phyloP scores from a whole-genome alignment of 192 early-diverging fungal species.

The Paraglomus occultum region DNA sequence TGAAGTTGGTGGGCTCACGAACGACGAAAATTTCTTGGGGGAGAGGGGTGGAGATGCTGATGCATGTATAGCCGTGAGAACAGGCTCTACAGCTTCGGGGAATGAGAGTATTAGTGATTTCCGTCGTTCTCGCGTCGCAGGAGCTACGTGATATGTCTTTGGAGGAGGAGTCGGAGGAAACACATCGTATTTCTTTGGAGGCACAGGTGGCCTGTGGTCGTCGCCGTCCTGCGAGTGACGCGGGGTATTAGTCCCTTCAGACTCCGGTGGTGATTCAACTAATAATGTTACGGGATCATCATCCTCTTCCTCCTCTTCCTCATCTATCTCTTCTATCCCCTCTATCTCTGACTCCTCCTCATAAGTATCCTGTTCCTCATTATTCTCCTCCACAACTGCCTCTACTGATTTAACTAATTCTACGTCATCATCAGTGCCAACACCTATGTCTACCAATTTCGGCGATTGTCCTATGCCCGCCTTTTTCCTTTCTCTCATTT shows the following conservation, averaged over 20 bases:
- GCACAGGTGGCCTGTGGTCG: too few species aligned
- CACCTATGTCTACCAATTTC: slow-evolving; percentile 23
- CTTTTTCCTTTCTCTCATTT: slow-evolving; percentile 25
- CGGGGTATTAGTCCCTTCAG: too few species aligned
- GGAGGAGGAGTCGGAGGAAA: slow-evolving; percentile 13
- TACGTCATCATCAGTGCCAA: slow-evolving; percentile 28
- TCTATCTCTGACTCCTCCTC: background rate
- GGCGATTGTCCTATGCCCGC: background rate
- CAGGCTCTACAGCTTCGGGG: slow-evolving; percentile 27
- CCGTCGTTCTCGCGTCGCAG: slow-evolving; percentile 23
- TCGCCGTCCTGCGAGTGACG: too few species aligned
- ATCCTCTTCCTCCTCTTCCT: background rate
- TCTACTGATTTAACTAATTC: background rate
- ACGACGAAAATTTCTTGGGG: slow-evolving; percentile 28
- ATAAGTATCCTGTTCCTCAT: slow-evolving; percentile 12
- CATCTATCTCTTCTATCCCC: background rate
- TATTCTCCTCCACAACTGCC: slow-evolving; percentile 4
- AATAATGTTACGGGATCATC: background rate
- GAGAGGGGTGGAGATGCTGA: slow-evolving; percentile 27
- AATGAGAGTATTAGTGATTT: slow-evolving; percentile 23
- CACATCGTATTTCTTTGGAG: too few species aligned
- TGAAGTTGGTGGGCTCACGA: slow-evolving; percentile 24
- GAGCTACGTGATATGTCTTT: slow-evolving; percentile 23
- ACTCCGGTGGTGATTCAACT: background rate
- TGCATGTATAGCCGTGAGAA: slow-evolving; percentile 24